phyloP scores from a whole-genome alignment of 75 land plant genomes.

The Azolla pinnata region DNA sequence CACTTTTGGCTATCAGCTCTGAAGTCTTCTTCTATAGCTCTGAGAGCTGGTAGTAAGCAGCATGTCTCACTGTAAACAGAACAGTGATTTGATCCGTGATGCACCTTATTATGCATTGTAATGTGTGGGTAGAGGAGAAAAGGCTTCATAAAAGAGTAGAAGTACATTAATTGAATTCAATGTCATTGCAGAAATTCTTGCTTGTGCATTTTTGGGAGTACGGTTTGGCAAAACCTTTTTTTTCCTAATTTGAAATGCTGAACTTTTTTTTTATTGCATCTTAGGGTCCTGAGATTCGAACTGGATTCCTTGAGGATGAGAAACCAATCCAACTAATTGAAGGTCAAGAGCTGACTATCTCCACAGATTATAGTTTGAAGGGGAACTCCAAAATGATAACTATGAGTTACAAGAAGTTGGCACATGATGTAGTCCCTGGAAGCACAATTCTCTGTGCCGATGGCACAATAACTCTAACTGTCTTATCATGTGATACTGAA shows the following conservation, averaged over 20 bases:
- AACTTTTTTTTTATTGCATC: slow-evolving; percentile 8
- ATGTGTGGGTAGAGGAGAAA: no score
- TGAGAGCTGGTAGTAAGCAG: no score
- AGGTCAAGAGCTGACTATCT: slow-evolving; percentile 63
- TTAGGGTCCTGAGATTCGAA: slow-evolving; percentile 97
- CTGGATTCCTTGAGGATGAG: slow-evolving; percentile 74
- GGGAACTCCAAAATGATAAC: slow-evolving; percentile 59
- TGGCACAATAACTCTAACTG: slow-evolving; percentile 74
- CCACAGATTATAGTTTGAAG: slow-evolving; percentile 65
- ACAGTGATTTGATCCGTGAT: no score
- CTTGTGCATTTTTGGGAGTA: no score
- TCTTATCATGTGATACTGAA: slow-evolving; percentile 51
- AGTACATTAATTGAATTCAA: no score
- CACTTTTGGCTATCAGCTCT: no score
- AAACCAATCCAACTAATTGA: slow-evolving; percentile 69
- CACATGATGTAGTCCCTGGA: slow-evolving; percentile 66
- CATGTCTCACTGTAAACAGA: no score
- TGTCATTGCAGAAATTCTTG: not conserved
- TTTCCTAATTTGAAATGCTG: not conserved
- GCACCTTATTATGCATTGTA: no score
- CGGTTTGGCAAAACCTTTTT: not conserved
- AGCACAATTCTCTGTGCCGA: slow-evolving; percentile 71
- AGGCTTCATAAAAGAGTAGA: no score
- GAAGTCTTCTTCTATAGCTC: no score
- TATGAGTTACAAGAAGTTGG: slow-evolving; percentile 79